phyloP scores from a whole-genome alignment of 2,329 filamentous ascomycete genomes.

The Fusarium camptoceras region DNA sequence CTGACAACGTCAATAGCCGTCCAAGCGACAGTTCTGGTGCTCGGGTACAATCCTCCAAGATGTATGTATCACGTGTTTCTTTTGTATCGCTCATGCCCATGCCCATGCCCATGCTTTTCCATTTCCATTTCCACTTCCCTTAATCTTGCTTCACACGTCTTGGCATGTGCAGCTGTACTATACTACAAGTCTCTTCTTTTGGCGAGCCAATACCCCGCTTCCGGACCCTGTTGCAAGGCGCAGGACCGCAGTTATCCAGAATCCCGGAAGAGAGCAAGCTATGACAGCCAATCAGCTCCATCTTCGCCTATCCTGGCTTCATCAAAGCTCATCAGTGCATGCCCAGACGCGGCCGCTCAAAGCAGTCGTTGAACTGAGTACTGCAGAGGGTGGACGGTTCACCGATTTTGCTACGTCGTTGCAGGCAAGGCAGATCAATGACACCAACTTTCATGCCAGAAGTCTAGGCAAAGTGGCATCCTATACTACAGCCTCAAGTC shows the following conservation, averaged over 20 bases:
- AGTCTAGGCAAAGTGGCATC: background rate
- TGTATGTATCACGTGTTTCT: conserved; percentile 42
- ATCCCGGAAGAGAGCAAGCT: conserved; percentile 32
- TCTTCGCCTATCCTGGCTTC: conserved; percentile 12
- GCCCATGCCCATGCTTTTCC: no score
- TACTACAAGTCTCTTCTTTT: conserved; percentile 25
- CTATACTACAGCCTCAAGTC: conserved; percentile 6
- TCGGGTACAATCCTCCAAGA: background rate
- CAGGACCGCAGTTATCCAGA: conserved; percentile 43
- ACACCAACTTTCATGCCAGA: conserved; percentile 7
- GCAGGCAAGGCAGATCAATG: conserved; percentile 1
- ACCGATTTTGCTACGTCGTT: conserved; percentile 24
- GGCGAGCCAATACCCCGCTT: conserved; percentile 32
- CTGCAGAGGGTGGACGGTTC: conserved; percentile 17
- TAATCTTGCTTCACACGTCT: conserved; percentile 28
- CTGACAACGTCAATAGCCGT: conserved; percentile 44
- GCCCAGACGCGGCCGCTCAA: conserved; percentile 27
- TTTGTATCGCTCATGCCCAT: conserved; percentile 14
- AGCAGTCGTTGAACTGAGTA: background rate
- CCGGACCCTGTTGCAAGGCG: conserved; percentile 36
- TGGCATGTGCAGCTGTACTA: conserved; percentile 30
- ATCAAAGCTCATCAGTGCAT: conserved; percentile 28
- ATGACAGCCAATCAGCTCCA: conserved; percentile 39
- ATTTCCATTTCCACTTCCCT: background rate
- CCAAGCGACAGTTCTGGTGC: conserved; percentile 7